A percentile compares a stretch with the other conserved stretches of the same genome.
Evolutionary conservation across 2,329 filamentous ascomycete genomes (phyloP).

Genomic region (Zasmidium cellare): DNA sequence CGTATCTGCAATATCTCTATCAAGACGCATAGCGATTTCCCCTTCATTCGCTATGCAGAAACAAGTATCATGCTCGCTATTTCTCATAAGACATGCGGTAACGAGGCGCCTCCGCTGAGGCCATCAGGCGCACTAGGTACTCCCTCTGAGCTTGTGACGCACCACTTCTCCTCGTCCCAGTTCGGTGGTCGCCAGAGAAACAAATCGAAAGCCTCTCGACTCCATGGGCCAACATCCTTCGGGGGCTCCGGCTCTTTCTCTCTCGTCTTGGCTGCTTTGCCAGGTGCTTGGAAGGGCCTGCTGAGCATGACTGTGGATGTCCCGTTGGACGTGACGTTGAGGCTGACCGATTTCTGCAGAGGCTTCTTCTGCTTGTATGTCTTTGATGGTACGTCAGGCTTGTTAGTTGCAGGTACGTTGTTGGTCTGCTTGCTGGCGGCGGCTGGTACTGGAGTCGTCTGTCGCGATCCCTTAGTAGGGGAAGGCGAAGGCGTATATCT

Average conservation of each 20-base stretch:
- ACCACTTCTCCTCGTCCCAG: constrained; percentile 35
- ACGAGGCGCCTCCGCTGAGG: constrained; percentile 16
- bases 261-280: constrained; percentile 11
- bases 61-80: neutral
- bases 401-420: neutral
- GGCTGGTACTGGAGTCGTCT: constrained; percentile 9
- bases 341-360: constrained; percentile 25
- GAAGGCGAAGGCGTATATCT: constrained; percentile 29
- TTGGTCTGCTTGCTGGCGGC: neutral
- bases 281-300: constrained; percentile 32
- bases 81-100: constrained; percentile 2
- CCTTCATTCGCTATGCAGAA: too few species aligned
- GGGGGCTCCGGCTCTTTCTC: constrained; percentile 33
- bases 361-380: constrained; percentile 16
- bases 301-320: constrained; percentile 30
- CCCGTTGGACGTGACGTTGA: constrained; percentile 26
- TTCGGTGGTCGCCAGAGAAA: constrained; percentile 60
- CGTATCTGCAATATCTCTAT: neutral
- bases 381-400: neutral
- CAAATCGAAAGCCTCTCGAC: constrained; percentile 66
- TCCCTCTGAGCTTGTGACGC: constrained; percentile 15
- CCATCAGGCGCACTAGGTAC: constrained; percentile 7
- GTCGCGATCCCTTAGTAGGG: constrained; percentile 21
- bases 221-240: constrained; percentile 64
- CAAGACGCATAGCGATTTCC: neutral